Percentiles rank a stretch among this genome's conserved stretches.
Evolutionary conservation across 495 filamentous ascomycete species (phyloP).

Genomic region (Elasticomyces elasticus): DNA sequence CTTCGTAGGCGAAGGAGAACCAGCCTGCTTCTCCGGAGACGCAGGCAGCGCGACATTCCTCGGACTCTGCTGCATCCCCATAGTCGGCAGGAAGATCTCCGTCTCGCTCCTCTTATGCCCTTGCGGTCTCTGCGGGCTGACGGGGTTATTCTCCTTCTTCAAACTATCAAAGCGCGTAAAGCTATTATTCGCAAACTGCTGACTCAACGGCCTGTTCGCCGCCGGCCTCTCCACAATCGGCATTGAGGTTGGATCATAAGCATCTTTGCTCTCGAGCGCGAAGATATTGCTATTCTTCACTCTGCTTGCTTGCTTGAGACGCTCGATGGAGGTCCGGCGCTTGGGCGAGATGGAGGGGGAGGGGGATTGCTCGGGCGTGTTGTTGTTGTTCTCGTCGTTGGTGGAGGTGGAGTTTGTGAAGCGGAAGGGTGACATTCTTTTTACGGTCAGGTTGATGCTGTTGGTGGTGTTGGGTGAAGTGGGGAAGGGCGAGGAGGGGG

Average conservation of each 20-base stretch:
- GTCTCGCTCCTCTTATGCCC: conserved; percentile 32
- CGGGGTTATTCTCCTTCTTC: conserved; percentile 29
- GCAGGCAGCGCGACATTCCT: conserved; percentile 5
- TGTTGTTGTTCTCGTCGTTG: no score
- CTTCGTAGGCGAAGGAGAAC: conserved; percentile 66
- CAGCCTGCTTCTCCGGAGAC: conserved; percentile 63
- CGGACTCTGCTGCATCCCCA: conserved; percentile 24
- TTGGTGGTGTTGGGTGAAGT: no score
- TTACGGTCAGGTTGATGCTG: conserved; percentile 44
- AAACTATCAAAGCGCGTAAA: conserved; percentile 21
- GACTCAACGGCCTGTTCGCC: conserved; percentile 38
- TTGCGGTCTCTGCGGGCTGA: conserved; percentile 17
- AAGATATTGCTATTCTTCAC: conserved; percentile 97
- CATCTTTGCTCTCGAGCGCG: conserved; percentile 74
- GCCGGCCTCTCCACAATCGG: conserved; percentile 63
- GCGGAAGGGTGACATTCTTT: conserved; percentile 43
- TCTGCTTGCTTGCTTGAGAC: conserved; percentile 80
- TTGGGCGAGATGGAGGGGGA: conserved; percentile 51
- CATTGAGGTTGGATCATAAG: conserved; percentile 75
- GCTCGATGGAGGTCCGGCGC: conserved; percentile 82
- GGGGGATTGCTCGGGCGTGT: conserved; percentile 43
- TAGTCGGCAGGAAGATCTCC: conserved; percentile 28
- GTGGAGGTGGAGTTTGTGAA: no score
- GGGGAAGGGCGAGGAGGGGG: conserved; percentile 11
- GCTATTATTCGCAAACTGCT: conserved; percentile 31